Evolutionary conservation across 2,329 filamentous ascomycete species (phyloP).

Genomic region (Esteya vermicola): DNA sequence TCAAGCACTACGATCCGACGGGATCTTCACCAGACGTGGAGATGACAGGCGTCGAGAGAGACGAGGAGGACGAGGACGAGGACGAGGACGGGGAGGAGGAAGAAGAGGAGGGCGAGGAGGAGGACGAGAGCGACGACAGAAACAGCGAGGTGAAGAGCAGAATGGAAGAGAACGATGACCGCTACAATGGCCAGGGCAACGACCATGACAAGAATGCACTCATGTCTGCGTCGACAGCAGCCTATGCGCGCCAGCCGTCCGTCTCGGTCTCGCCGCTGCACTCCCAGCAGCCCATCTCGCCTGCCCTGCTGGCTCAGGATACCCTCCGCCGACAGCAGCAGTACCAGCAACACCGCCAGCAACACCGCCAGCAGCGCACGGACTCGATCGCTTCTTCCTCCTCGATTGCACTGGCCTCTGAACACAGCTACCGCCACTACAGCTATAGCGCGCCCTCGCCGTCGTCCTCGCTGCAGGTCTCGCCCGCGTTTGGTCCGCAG

Average conservation of each 20-base stretch:
- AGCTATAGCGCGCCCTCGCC: slow-evolving; percentile 30
- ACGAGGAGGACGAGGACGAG: background rate
- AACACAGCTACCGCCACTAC: slow-evolving; percentile 35
- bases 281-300: slow-evolving; percentile 23
- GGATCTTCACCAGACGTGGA: slow-evolving; percentile 45
- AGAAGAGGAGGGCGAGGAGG: background rate
- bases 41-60: slow-evolving; percentile 26
- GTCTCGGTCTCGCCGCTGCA: background rate
- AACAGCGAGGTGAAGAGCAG: background rate
- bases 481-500: slow-evolving; percentile 45
- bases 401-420: slow-evolving; percentile 26
- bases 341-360: slow-evolving; percentile 17
- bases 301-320: slow-evolving; percentile 33
- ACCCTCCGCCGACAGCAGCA: no score
- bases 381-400: slow-evolving; percentile 40
- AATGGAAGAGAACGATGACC: no score
- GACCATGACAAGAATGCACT: background rate
- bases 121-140: slow-evolving; percentile 1
- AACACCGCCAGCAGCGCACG: slow-evolving; percentile 22
- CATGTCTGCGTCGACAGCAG: no score
- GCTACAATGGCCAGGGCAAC: background rate
- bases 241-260: slow-evolving; percentile 18
- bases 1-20: no score
- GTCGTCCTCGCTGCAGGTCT: slow-evolving; percentile 29
- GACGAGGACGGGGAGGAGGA: background rate